These are phyloP conservation scores for Gynandropsis gynandra DNA, from an alignment of 345 rosid species.

Conservation along the genomic window DNA sequence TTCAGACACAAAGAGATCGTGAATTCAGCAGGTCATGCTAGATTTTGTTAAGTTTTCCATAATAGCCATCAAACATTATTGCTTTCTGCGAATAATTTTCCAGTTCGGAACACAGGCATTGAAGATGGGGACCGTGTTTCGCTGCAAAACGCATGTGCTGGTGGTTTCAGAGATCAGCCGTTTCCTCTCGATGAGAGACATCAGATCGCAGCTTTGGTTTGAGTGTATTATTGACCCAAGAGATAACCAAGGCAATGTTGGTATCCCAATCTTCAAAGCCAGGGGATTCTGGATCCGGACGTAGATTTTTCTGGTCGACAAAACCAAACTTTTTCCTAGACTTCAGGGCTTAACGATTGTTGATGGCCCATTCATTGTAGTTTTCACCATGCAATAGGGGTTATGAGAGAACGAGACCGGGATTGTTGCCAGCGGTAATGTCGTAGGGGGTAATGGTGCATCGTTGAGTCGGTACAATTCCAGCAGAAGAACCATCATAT, in stretches of 20 bases:
- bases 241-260: too few relatives aligned
- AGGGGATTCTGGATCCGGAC: background rate
- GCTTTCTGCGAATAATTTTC: background rate
- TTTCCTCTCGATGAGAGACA: background rate
- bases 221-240: too few relatives aligned
- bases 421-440: background rate
- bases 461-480: too few relatives aligned
- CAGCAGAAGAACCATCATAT: too few relatives aligned
- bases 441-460: background rate
- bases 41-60: background rate
- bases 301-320: background rate
- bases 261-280: background rate
- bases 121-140: too few relatives aligned
- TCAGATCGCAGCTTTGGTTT: background rate
- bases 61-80: background rate
- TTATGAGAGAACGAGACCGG: too few relatives aligned
- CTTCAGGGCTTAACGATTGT: background rate
- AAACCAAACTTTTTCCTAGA: background rate
- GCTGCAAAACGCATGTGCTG: background rate
- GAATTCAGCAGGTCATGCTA: too few relatives aligned
- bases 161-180: background rate
- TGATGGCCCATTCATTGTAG: background rate
- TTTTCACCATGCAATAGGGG: background rate
- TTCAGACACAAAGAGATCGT: too few relatives aligned
- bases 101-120: background rate